Base-by-base conservation (phyloP, 345 rosid genomes). In the Sisymbrium altissimum region DNA sequence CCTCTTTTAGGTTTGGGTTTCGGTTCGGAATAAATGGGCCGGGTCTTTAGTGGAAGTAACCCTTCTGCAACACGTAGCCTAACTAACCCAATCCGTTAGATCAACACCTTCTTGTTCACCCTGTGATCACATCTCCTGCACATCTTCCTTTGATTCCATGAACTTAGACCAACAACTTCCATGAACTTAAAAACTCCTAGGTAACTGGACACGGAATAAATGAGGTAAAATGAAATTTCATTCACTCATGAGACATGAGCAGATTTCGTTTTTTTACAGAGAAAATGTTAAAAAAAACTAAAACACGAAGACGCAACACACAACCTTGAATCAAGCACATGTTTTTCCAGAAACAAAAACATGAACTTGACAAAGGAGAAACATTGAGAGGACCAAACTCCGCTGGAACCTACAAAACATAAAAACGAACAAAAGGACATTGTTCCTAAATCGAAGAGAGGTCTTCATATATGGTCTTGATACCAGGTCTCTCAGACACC, bases 391-490 rank as follows among this genome's bases (percentile, higher is more conserved):
- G 12, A 68, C 18, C 54, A 52, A 69, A 53, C 74, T 53, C 74
- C 41, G 50, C 7, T 33, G 43, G 50, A 76, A 44, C 71, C 75
- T 76, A 69, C 70, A 36, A 62, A 59, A 66, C 30, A 56, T 2
- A 4, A 21, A 15, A 30, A 33, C 56, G 21, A 5, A 39, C 4
- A n/a, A n/a, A 29, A 21, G 11, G 18, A 59, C 53, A 30, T 29
- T 57, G 49, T 13, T 40, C 56, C 81, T 88, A 94, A 69, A 95
- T 85, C 0, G 99, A 92, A 9, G 99, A 95, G 19, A 95, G 96
- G 83, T 95, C 99, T 84, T 95, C 99, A 54, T 95, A 95, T 62
- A 92, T 87, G 57, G 93, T 84, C 87, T 95, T 95, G 80, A 92
- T 95, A 64, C 99, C 99, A 18, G 97, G 92, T 75, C 99, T 89